Percentiles rank a stretch among this genome's conserved stretches.
Conservation (phyloP, 805 yeast species). For the Cyberlindnera galapagoensis region DNA sequence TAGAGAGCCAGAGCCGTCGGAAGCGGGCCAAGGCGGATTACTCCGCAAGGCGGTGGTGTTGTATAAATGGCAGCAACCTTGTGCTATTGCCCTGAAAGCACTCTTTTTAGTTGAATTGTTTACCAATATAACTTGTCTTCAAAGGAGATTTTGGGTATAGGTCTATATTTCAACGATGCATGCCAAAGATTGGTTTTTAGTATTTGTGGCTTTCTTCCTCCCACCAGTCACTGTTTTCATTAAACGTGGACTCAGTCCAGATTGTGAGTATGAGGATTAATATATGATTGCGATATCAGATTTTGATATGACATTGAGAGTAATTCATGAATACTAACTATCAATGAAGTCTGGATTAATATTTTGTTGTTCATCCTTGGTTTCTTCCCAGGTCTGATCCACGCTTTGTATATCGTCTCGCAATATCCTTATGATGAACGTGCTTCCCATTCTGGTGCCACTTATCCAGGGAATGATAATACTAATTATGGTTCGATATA, state of each 20-base stretch:
- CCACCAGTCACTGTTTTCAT: constrained; percentile 70
- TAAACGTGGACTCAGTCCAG: constrained; percentile 58
- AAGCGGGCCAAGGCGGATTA: too few species aligned
- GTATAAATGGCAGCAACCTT: too few species aligned
- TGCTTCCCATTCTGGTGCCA: constrained; percentile 14
- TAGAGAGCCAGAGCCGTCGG: neutral
- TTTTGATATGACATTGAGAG: neutral
- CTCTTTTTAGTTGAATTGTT: too few species aligned
- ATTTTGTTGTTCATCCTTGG: constrained; percentile 55
- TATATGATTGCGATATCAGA: neutral
- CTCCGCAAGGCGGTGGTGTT: too few species aligned
- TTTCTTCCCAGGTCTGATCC: constrained; percentile 64
- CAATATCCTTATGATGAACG: constrained; percentile 39
- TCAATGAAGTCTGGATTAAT: constrained; percentile 41
- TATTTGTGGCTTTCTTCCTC: constrained; percentile 57
- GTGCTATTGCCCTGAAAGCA: too few species aligned
- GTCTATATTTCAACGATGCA: constrained; percentile 21
- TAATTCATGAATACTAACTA: constrained; percentile 3
- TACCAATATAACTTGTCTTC: too few species aligned
- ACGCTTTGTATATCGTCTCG: constrained; percentile 60
- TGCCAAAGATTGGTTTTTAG: constrained; percentile 55
- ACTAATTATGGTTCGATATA: constrained; percentile 21
- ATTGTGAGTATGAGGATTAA: constrained; percentile 29
- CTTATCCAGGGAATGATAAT: constrained; percentile 11
- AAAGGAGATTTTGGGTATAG: too few species aligned